These are phyloP conservation scores for Chlamydomonas asymmetrica DNA, from an alignment of 139 green algal genomes.

Conservation along the genomic window DNA sequence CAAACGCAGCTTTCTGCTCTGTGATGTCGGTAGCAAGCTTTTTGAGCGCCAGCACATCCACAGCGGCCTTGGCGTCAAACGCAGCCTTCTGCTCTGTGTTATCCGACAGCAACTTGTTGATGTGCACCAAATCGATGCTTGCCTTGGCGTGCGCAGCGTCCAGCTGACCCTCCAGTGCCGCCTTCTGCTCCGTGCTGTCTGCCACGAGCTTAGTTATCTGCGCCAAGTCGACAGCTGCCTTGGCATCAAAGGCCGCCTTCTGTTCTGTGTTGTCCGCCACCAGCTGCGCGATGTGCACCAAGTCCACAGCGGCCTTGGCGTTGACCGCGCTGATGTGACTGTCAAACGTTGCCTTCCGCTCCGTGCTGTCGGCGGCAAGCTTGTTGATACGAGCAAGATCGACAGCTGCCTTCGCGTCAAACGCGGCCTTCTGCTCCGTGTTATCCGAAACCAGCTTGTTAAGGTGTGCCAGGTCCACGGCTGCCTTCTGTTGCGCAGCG, in stretches of 20 bases:
- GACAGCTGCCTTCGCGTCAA: too few species aligned
- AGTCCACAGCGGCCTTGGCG: too few species aligned
- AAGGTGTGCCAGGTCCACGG: conserved; percentile 1
- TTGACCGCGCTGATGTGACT: too few species aligned
- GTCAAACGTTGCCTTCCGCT: too few species aligned
- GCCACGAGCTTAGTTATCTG: too few species aligned
- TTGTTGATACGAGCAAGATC: too few species aligned
- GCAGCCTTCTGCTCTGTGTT: conserved; percentile 23
- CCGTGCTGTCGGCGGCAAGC: too few species aligned
- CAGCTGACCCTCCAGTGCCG: too few species aligned
- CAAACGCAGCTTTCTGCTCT: conserved; percentile 4
- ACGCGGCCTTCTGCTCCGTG: conserved; percentile 20
- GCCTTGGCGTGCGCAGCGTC: too few species aligned
- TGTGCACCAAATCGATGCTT: not conserved
- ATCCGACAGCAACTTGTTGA: conserved; percentile 21
- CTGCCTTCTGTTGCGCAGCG: too few species aligned
- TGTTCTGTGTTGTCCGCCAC: conserved; percentile 8
- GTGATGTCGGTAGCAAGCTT: not conserved
- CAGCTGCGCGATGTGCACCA: conserved; percentile 25
- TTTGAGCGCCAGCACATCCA: conserved; percentile 1
- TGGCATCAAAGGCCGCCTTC: conserved; percentile 21
- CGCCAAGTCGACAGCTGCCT: not conserved
- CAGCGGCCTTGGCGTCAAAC: too few species aligned
- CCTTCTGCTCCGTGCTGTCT: too few species aligned
- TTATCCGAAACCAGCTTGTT: conserved; percentile 23